These are phyloP conservation scores for Xylaria bambusicola DNA, from an alignment of 495 filamentous ascomycete species.

Conservation along the genomic window DNA sequence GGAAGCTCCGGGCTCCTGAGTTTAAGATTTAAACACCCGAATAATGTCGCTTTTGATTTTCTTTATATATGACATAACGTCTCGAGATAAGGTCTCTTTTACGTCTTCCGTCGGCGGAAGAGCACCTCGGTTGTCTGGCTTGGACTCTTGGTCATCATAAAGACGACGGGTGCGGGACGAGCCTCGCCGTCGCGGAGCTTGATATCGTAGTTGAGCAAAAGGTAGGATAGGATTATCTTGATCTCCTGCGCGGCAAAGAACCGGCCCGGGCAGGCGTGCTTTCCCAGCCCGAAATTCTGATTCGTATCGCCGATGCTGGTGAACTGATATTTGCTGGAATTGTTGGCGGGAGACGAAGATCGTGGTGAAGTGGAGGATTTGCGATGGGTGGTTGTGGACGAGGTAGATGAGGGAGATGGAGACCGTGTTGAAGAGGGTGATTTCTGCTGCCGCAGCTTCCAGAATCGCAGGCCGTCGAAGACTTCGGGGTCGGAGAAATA, in stretches of 20 bases:
- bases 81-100: too few species aligned
- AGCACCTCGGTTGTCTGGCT: constrained; percentile 34
- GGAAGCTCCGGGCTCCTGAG: constrained; percentile 28
- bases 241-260: constrained; percentile 56
- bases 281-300: constrained; percentile 56
- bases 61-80: too few species aligned
- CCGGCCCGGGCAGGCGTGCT: constrained; percentile 56
- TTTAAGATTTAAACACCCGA: not conserved
- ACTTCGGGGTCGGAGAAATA: constrained; percentile 40
- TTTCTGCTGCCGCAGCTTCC: constrained; percentile 42
- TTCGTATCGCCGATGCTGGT: constrained; percentile 44
- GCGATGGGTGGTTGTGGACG: not conserved
- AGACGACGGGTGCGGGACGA: constrained; percentile 36
- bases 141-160: constrained; percentile 40
- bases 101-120: constrained; percentile 32
- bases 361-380: not conserved
- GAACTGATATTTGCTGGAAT: constrained; percentile 41
- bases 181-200: constrained; percentile 41
- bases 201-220: constrained; percentile 52
- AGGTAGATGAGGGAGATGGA: constrained; percentile 18
- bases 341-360: constrained; percentile 1
- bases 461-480: constrained; percentile 59
- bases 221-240: constrained; percentile 46
- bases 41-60: not conserved
- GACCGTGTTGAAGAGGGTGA: constrained; percentile 3